Conservation (phyloP, 306 rosid genomes). For the Coriaria nepalensis region DNA sequence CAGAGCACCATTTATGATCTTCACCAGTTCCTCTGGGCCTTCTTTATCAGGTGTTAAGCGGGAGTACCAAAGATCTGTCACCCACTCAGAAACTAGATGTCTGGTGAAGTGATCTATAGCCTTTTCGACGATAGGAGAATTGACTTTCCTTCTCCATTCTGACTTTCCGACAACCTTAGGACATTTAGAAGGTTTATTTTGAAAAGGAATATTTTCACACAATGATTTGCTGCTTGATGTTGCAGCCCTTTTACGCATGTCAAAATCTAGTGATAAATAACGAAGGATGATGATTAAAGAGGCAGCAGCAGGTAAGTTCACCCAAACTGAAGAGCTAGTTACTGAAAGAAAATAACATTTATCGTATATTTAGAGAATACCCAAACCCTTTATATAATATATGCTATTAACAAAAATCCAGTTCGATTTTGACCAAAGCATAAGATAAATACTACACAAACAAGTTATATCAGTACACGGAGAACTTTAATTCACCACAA, state of each 20-base stretch:
- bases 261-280: constrained; percentile 72
- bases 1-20: constrained; percentile 54
- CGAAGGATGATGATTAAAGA: constrained; percentile 57
- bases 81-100: constrained; percentile 90
- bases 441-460: too few species aligned
- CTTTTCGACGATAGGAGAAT: constrained; percentile 81
- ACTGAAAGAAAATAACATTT: constrained; percentile 46
- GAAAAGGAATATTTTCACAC: constrained; percentile 31
- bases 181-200: constrained; percentile 36
- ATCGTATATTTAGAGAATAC: constrained; percentile 8
- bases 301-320: constrained; percentile 94
- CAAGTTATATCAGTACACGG: too few species aligned
- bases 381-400: too few species aligned
- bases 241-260: constrained; percentile 79
- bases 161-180: constrained; percentile 42
- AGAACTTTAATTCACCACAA: too few species aligned
- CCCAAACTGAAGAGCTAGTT: constrained; percentile 97
- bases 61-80: constrained; percentile 88
- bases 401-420: too few species aligned
- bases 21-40: constrained; percentile 83
- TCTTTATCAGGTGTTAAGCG: constrained; percentile 81
- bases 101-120: constrained; percentile 74
- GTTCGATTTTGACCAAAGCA: too few species aligned
- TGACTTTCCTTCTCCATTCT: constrained; percentile 84
- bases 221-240: constrained; percentile 52